phyloP scores from a whole-genome alignment of 139 green algal species.

The Chlorella vulgaris region DNA sequence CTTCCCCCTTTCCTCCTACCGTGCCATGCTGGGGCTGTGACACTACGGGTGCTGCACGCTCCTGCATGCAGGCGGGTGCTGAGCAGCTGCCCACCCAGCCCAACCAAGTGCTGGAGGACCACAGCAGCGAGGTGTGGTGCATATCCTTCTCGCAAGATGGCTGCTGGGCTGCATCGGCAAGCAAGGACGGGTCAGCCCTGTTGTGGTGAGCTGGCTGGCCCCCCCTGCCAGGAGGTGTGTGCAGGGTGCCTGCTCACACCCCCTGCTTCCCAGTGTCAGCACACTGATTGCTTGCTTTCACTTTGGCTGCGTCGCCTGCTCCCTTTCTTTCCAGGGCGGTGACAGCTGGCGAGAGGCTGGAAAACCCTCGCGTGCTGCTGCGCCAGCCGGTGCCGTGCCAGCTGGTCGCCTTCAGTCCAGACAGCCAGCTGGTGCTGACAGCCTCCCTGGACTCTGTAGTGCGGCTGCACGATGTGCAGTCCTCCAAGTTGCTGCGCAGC shows the following conservation, averaged over 20 bases:
- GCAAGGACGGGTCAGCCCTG: constrained; percentile 73
- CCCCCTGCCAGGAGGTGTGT: too few relatives aligned
- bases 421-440: constrained; percentile 46
- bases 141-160: constrained; percentile 31
- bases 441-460: constrained; percentile 47
- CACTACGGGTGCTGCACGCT: too few relatives aligned
- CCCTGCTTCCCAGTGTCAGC: too few relatives aligned
- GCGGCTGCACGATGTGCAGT: constrained; percentile 54
- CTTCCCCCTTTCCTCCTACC: too few relatives aligned
- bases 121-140: constrained; percentile 61
- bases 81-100: constrained; percentile 73
- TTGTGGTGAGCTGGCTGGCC: constrained; percentile 55
- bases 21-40: background rate
- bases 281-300: too few relatives aligned
- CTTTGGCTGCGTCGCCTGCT: too few relatives aligned
- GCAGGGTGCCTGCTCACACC: too few relatives aligned
- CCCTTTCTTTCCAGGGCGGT: constrained; percentile 27
- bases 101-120: constrained; percentile 48
- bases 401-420: constrained; percentile 65
- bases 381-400: constrained; percentile 44
- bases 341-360: background rate
- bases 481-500: constrained; percentile 35
- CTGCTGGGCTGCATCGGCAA: constrained; percentile 74
- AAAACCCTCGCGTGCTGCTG: background rate
- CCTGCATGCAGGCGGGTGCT: constrained; percentile 48